These are phyloP conservation scores for Solanum ahanhuiri DNA, from an alignment of 257 asterid species.

Conservation along the genomic window DNA sequence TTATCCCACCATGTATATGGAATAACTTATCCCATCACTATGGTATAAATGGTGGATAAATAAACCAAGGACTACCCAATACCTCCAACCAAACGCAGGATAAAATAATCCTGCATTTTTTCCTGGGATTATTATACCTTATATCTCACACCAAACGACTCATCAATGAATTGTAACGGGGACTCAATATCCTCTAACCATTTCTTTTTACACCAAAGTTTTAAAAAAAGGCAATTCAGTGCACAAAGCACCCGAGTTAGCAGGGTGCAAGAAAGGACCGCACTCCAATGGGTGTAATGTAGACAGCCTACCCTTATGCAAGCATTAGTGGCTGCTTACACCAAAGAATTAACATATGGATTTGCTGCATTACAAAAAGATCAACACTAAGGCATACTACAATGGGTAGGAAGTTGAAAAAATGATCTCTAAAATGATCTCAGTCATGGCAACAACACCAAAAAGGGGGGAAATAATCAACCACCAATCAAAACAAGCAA, in stretches of 20 bases:
- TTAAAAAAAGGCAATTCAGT: neutral
- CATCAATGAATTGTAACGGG: neutral
- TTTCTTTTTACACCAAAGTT: neutral
- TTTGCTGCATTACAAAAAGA: neutral
- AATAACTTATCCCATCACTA: neutral
- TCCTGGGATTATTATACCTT: neutral
- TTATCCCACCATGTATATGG: neutral
- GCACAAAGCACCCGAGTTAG: neutral
- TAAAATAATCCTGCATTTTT: neutral
- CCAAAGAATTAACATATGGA: neutral
- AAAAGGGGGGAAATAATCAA: neutral
- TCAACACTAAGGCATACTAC: neutral
- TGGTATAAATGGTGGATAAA: neutral
- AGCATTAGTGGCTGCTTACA: neutral
- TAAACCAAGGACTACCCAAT: neutral
- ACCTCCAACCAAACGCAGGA: neutral
- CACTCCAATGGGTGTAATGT: neutral
- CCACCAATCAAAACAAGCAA: neutral
- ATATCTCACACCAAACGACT: neutral
- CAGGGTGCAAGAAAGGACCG: neutral
- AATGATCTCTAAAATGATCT: neutral
- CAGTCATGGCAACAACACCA: neutral
- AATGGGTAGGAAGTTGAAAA: neutral
- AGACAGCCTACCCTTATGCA: neutral
- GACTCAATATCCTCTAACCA: neutral